These are phyloP conservation scores for Mucor irregularis DNA, from an alignment of 371 early-diverging fungal species.

Conservation along the genomic window DNA sequence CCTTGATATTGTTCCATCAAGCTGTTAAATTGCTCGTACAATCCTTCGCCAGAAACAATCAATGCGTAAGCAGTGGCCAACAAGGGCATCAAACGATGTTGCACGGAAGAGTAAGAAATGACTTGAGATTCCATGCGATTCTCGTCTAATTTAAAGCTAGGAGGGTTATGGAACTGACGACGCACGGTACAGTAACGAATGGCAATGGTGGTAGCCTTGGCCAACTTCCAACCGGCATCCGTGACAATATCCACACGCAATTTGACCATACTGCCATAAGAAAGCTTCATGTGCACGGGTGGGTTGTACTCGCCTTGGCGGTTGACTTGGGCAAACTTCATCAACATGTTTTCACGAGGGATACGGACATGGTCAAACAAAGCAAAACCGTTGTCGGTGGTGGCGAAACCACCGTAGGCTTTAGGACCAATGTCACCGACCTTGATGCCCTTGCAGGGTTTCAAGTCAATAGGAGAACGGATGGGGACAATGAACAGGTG, in stretches of 20 bases:
- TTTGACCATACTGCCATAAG: conserved; percentile 79
- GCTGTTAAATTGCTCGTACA: conserved; percentile 52
- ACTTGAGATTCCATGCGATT: conserved; percentile 63
- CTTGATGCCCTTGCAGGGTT: conserved; percentile 71
- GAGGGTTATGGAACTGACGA: conserved; percentile 58
- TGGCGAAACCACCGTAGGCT: conserved; percentile 65
- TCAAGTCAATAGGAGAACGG: conserved; percentile 68
- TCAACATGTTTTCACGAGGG: conserved; percentile 80
- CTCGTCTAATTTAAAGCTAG: conserved; percentile 1
- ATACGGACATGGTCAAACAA: conserved; percentile 72
- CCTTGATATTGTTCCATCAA: conserved; percentile 54
- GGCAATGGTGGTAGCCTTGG: conserved; percentile 70
- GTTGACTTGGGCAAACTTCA: conserved; percentile 75
- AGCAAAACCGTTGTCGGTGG: conserved; percentile 82
- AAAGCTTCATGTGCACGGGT: conserved; percentile 58
- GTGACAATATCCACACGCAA: conserved; percentile 69
- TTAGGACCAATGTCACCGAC: conserved; percentile 90
- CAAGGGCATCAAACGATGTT: conserved; percentile 72
- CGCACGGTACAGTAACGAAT: conserved; percentile 73
- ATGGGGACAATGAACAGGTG: conserved; percentile 86
- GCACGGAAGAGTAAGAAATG: conserved; percentile 74
- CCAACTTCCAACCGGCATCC: conserved; percentile 51
- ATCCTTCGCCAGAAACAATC: conserved; percentile 57
- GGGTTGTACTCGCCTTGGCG: conserved; percentile 62
- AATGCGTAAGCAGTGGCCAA: conserved; percentile 70